Base-by-base conservation (phyloP, 345 rosid species). In the Lumnitzera racemosa region DNA sequence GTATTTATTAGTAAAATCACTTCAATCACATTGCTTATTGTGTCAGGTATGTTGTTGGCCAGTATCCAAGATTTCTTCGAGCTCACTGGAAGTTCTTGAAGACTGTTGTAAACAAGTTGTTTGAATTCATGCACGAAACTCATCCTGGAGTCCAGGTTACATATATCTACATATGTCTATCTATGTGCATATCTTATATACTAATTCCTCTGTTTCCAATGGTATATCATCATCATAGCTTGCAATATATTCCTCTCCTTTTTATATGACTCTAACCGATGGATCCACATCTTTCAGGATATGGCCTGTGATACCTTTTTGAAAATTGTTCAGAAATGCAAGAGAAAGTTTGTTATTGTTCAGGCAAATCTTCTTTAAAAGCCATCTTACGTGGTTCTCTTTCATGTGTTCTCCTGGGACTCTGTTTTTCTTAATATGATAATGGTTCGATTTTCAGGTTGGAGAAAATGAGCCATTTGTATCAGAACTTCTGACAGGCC, bases 261-360 rank as follows among this genome's bases (percentile, higher is more conserved):
- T 2, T 53, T 14, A 53, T 15, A 53, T 53, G 24, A 20, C 20
- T 20, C 20, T 53, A 54, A 41, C 46, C 14, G 23, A 24, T 47
- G 11, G 58, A 51, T 15, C 12, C 17, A 10, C 63, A 46, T 67
- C 56, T 67, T 67, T 56, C 88, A 95, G 99, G 98, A 95, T 69
- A 95, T 95, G 99, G 99, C 98, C 47, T 95, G 99, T 53, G 99
- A 95, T 69, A 95, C 99, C 17, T 95, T 95, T 77, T 83, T 95
- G 77, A 95, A 95, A 81, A 95, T 95, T 74, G 99, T 95, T 75
- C 97, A 88, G 79, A 95, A 95, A 74, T 95, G 99, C 87, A 95
- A 85, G 80, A 85, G 98, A 51, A 90, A 95, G 68, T 88, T 95
- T 74, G 99, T 95, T 51, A 82, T 88, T 58, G 72, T 86, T 25